phyloP scores from a whole-genome alignment of 176 grass and related monocot genomes.

The Oryza officinalis region DNA sequence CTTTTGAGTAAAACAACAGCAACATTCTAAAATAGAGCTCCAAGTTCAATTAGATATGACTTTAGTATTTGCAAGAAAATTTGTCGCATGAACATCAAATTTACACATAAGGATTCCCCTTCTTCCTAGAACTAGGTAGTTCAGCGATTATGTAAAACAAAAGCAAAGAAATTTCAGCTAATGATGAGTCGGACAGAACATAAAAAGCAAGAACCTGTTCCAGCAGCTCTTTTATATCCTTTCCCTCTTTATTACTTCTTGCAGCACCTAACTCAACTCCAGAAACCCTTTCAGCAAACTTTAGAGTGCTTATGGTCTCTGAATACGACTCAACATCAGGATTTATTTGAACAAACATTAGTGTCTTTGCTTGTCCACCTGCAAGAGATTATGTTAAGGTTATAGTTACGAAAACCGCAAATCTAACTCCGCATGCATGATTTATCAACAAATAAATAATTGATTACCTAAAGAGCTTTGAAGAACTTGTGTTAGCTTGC shows the following conservation, averaged over 20 bases:
- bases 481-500: constrained; percentile 97
- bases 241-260: constrained; percentile 91
- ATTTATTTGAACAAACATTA: constrained; percentile 99
- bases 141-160: not conserved
- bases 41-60: not conserved
- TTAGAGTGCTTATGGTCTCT: constrained; percentile 91
- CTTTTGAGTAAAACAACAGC: not conserved
- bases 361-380: constrained; percentile 96
- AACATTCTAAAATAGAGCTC: not conserved
- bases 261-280: constrained; percentile 95
- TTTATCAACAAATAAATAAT: constrained; percentile 23
- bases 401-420: constrained; percentile 10
- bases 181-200: not conserved
- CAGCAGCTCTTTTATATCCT: constrained; percentile 88
- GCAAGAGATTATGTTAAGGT: constrained; percentile 32
- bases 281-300: constrained; percentile 97
- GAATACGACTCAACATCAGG: constrained; percentile 91
- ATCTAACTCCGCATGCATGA: constrained; percentile 2
- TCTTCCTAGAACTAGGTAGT: not conserved
- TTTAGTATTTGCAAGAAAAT: not conserved
- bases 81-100: constrained; percentile 20
- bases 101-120: not conserved
- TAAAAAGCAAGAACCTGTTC: constrained; percentile 66
- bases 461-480: constrained; percentile 89
- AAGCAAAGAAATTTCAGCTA: constrained; percentile 7